Base-by-base conservation (phyloP, 331 rosid genomes). In the Dryas integrifolia region DNA sequence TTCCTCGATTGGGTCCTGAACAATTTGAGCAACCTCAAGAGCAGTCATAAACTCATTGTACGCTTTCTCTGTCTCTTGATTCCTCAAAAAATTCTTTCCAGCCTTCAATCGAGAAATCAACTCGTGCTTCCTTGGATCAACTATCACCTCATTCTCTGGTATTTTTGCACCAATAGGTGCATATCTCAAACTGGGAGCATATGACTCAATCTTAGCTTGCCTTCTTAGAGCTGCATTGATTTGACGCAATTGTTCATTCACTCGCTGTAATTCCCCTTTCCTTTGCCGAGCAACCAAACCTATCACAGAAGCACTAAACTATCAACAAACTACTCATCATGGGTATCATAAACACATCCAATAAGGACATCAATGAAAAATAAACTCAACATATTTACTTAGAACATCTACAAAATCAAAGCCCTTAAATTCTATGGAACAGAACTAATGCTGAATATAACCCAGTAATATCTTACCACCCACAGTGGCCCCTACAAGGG, bases 241-340 rank as follows among this genome's bases (percentile, higher is more conserved):
- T 74, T 92, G 99, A 60, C 92, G 91, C 43, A 92, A 81, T 81
- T 95, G 99, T 75, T 95, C 99, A 58, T 95, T 95, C 75, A 95
- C 35, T 52, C 87, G 81, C 76, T 90, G 74, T 64, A 95, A 67
- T 80, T 95, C 97, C 26, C 86, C 92, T 79, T 52, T 95, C 82
- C 99, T 87, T 86, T 92, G 99, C 68, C 96, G 92, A 18, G 99
- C 99, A 49, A 95, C 83, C 90, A 95, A 87, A 41, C 99, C 97
- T 94, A 69, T 75, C 65, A 72, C 10, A 16, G 6, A 55, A 70
- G 63, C 65, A 41, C 49, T 47, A 70, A 26, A 38, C 24, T 40
- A 57, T 80, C 80, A 72, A 76, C 51, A 47, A 60, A n/a, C 67
- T n/a, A 10, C 67, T 60, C 49, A 62, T 39, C 11, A 40, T 62